Conservation (phyloP, 352 stramenopile species). For the Globisporangium lucens region DNA sequence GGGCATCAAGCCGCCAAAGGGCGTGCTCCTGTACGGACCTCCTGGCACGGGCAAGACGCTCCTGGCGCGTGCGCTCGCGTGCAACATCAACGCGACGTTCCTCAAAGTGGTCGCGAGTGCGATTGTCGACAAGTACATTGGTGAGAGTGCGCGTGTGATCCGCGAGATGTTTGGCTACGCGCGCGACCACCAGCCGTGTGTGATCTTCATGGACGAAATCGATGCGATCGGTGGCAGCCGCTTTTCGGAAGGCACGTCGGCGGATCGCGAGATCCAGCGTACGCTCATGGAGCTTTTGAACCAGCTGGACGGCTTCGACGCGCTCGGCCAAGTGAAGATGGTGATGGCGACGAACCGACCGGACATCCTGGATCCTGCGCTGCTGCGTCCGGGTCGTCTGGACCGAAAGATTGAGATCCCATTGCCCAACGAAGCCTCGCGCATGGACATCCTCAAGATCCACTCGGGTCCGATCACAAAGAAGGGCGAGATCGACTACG, state of each 20-base stretch:
- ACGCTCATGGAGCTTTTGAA: slow-evolving; percentile 99
- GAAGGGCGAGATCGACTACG: slow-evolving; percentile 99
- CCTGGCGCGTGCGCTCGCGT: slow-evolving; percentile 96
- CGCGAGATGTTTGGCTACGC: slow-evolving; percentile 99
- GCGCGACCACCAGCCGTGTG: slow-evolving; percentile 97
- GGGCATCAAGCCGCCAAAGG: slow-evolving; percentile 98
- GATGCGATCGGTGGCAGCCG: slow-evolving; percentile 98
- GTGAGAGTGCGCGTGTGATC: slow-evolving; percentile 98
- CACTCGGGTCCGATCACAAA: slow-evolving; percentile 98
- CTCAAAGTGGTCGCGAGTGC: slow-evolving; percentile 99
- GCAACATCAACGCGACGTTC: slow-evolving; percentile 99
- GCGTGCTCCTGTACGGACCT: slow-evolving; percentile 97
- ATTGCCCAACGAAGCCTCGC: slow-evolving; percentile 97
- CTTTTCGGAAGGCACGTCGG: slow-evolving; percentile 96
- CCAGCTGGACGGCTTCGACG: slow-evolving; percentile 99
- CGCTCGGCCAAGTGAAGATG: slow-evolving; percentile 98
- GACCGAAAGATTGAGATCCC: slow-evolving; percentile 99
- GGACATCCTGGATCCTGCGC: slow-evolving; percentile 98
- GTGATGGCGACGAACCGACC: slow-evolving; percentile 99
- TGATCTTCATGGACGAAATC: slow-evolving; percentile 99
- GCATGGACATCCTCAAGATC: slow-evolving; percentile 99
- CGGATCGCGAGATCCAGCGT: slow-evolving; percentile 98
- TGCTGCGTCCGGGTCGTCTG: slow-evolving; percentile 96
- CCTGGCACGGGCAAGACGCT: slow-evolving; percentile 99
- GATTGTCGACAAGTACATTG: slow-evolving; percentile 99